Base-by-base conservation (phyloP, 2,329 filamentous ascomycete genomes). In the Hymenoscyphus infarciens region DNA sequence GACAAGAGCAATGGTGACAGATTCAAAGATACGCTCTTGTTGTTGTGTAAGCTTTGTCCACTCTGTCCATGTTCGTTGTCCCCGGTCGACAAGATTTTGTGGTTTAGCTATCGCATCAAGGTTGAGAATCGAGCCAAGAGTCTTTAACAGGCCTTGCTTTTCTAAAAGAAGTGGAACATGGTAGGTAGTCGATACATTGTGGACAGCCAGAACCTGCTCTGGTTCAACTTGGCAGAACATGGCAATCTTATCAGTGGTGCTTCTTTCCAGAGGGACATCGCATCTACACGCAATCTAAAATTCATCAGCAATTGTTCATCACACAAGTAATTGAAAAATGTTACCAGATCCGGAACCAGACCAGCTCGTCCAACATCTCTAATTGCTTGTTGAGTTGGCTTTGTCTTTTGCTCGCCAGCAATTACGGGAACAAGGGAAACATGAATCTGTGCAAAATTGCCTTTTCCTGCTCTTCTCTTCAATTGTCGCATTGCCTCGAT, bases 151-250 rank as follows among this genome's bases (percentile, higher is more conserved):
- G 27, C 87, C 85, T 77, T 98, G 91, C 69, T 92, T 83, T 70
- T 94, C 85, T 15, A 98, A 87, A 27, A 98, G 88, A n/a, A 97
- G 82, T 0, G 95, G 95, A 2, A 98, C 94, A 68, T 97, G 93
- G 77, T 99, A 99, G 59, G 91, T 96, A 13, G 92, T 92, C 22
- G 88, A 82, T 77, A 98, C 91, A 75, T 98, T 89, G 69, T 89
- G 88, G 11, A 99, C 93, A n/a, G 86, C 90, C 66, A 98, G 81
- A 53, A 98, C 92, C 74, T 97, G 92, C 68, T 92, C 84, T 11
- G 84, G 79, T 60, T 96, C 91, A 56, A 97, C 89, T 74, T 97
- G 91, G 76, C 94, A 98, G 77, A 88, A 91, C 72, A 86, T 85
- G 65, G 94, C 92, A 66, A 99, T 92, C 80, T 99, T 98, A 66